These are phyloP conservation scores for Nelumbo lutea DNA, from an alignment of 164 flowering plant species.

Conservation along the genomic window DNA sequence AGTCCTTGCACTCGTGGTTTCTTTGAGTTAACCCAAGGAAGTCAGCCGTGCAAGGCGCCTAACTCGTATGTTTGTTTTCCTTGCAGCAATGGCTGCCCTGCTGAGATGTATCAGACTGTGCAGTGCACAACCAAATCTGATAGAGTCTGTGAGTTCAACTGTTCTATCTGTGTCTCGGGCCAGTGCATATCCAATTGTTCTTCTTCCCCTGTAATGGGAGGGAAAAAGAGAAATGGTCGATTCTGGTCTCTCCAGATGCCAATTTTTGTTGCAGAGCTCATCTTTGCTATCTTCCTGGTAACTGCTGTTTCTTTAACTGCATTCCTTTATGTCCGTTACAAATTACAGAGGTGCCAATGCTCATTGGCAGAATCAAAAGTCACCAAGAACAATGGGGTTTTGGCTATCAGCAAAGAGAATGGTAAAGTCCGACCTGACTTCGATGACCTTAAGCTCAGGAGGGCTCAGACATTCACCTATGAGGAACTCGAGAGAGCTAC, in stretches of 20 bases:
- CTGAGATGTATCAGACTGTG: conserved; percentile 51
- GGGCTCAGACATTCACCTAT: conserved; percentile 70
- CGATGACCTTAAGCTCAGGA: conserved; percentile 69
- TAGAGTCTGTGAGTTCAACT: conserved; percentile 58
- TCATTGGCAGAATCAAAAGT: conserved; percentile 24
- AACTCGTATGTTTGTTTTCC: conserved; percentile 60
- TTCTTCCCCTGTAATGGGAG: conserved; percentile 12
- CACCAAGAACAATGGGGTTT: conserved; percentile 21
- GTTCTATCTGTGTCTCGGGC: conserved; percentile 54
- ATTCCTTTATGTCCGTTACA: conserved; percentile 65
- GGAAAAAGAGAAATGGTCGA: conserved; percentile 29
- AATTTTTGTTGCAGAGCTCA: conserved; percentile 64
- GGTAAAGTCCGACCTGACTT: conserved; percentile 60
- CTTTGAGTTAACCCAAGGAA: conserved; percentile 43
- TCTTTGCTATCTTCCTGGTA: conserved; percentile 58
- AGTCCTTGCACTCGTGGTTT: conserved; percentile 51
- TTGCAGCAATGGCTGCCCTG: conserved; percentile 57
- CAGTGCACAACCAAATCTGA: conserved; percentile 48
- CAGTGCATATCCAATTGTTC: conserved; percentile 67
- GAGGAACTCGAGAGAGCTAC: conserved; percentile 88
- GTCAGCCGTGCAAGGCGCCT: conserved; percentile 43
- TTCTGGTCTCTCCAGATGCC: conserved; percentile 69
- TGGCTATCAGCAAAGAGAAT: conserved; percentile 37
- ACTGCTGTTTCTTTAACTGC: conserved; percentile 48
- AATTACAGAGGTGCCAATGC: conserved; percentile 59